These are phyloP conservation scores for Neonothopanus nambi DNA, from an alignment of 1,284 basidiomycete species.

Conservation along the genomic window DNA sequence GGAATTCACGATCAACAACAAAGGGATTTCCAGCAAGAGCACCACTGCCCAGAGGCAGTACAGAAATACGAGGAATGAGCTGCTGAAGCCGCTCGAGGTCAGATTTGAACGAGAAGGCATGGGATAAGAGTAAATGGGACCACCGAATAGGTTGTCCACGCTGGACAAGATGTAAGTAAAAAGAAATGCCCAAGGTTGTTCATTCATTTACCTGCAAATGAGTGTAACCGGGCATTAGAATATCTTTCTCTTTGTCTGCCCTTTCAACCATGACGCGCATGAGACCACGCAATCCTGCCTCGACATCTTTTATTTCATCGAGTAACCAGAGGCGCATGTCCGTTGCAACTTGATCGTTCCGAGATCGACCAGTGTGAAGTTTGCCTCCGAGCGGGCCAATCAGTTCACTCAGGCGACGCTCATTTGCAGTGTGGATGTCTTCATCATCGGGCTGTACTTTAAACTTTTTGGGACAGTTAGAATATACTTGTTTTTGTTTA, in stretches of 20 bases:
- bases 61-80: constrained; percentile 85
- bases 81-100: constrained; percentile 89
- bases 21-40: constrained; percentile 98
- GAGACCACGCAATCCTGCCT: constrained; percentile 74
- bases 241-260: constrained; percentile 89
- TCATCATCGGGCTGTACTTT: constrained; percentile 82
- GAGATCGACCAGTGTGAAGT: constrained; percentile 92
- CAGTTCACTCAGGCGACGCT: constrained; percentile 90
- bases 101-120: constrained; percentile 88
- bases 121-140: constrained; percentile 95
- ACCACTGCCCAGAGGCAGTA: constrained; percentile 91
- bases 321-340: constrained; percentile 97
- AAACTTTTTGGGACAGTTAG: constrained; percentile 45
- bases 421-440: constrained; percentile 99
- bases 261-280: constrained; percentile 89
- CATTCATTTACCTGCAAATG: constrained; percentile 78
- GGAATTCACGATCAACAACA: constrained; percentile 85
- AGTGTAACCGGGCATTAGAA: constrained; percentile 94
- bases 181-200: constrained; percentile 3
- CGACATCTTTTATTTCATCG: constrained; percentile 74
- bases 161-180: constrained; percentile 38
- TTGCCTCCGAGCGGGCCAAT: constrained; percentile 92
- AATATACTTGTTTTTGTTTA: background rate
- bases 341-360: constrained; percentile 98
- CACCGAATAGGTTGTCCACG: constrained; percentile 97